Evolutionary conservation across 768 basidiomycete species (phyloP).

Genomic region (Multifurca ochricompacta): DNA sequence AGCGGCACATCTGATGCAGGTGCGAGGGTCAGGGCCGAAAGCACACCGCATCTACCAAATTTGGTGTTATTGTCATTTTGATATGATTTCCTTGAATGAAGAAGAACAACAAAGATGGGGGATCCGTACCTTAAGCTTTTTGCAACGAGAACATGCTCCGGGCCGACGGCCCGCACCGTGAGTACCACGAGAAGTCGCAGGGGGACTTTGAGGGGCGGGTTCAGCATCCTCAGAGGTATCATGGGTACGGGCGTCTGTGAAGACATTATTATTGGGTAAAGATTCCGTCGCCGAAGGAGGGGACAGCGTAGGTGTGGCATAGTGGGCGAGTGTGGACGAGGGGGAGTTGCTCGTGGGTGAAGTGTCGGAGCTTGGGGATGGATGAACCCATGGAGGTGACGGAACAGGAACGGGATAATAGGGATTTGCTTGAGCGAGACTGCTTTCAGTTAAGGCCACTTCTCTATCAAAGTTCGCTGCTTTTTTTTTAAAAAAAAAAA

Average conservation of each 20-base stretch:
- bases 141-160: conserved; percentile 26
- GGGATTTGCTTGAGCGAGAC: conserved; percentile 3
- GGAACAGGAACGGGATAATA: conserved; percentile 3
- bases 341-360: conserved; percentile 10
- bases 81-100: no score
- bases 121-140: conserved; percentile 25
- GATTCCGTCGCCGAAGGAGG: not conserved
- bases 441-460: not conserved
- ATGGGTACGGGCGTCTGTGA: not conserved
- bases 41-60: conserved; percentile 16
- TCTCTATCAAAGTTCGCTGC: not conserved
- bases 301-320: not conserved
- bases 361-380: conserved; percentile 9
- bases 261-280: not conserved
- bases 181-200: not conserved
- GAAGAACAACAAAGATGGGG: not conserved
- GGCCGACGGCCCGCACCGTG: conserved; percentile 10
- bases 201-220: not conserved
- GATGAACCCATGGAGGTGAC: conserved; percentile 12
- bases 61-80: not conserved
- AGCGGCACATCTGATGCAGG: conserved; percentile 19
- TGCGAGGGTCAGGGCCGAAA: conserved; percentile 10
- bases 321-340: not conserved
- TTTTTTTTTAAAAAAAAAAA: no score
- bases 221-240: not conserved